Evolutionary conservation across 495 filamentous ascomycete genomes (phyloP), one percentile per base, ranked within the genome.

Genomic region (Neurospora intermedia): DNA sequence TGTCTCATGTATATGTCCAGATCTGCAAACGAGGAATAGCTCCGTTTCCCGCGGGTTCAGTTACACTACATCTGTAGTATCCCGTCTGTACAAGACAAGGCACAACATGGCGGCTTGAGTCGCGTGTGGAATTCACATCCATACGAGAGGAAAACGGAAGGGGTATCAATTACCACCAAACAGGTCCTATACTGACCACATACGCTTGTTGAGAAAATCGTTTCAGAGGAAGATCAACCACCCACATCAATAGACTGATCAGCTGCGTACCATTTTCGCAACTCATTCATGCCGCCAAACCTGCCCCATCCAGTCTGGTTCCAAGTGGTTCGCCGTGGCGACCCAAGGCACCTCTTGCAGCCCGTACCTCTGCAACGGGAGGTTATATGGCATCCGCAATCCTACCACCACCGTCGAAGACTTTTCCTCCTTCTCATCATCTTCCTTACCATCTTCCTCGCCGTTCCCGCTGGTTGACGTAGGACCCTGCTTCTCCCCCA

Each of bases 361-460:
- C 0, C 73, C 82, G 77, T 97, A 97, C 31, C 82, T 84, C 41
- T 87, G 85, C 27, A 96, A 80, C 0, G 94, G 94, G 4, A 97
- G 81, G 78, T 90, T 90, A 82, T 98, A 98, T 38, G 94, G 92
- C 86, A 97, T 90, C 13, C 94, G 85, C 46, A 94, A 84, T 1
- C 91, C 91, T 20, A 96, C 88, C 0, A 85, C 75, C 20, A 77
- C 75, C 71, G 77, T 75, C n/a, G 41, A 31, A 31, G 27, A 3
- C 27, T 27, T 8, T 39, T 39, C 35, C 18, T 31, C 20, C 4
- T 71, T 4, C 8, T 41, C 16, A 15, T 31, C 13, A 16, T 10
- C 35, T 18, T 9, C 41, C 18, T 23, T 2, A 41, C 40, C 40
- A 15, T 43, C 69, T 8, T 70, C 11, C 5, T 38, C 18, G 31